A percentile compares a stretch with the other conserved stretches of the same genome.
Conservation (phyloP, 176 grass and related monocot genomes). For the Oryza nivara region DNA sequence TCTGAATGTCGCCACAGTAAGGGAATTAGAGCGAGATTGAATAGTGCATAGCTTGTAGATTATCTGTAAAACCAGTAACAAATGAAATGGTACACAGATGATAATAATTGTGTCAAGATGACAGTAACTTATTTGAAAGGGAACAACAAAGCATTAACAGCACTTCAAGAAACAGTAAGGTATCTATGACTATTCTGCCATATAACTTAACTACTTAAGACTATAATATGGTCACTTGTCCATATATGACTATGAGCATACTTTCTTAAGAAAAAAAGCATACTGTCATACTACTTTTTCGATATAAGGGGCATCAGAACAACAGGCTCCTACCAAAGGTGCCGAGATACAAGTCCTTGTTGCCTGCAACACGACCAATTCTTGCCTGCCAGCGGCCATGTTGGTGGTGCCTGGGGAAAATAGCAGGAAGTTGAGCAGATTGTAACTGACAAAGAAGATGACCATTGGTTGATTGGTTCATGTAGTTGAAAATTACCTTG, state of each 20-base stretch:
- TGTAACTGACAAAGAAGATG: conserved; percentile 3
- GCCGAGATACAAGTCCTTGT: conserved; percentile 97
- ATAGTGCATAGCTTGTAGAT: too few species aligned
- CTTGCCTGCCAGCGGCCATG: conserved; percentile 97
- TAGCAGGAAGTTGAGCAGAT: conserved; percentile 15
- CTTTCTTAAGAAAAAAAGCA: background rate
- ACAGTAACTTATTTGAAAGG: too few species aligned
- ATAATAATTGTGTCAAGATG: too few species aligned
- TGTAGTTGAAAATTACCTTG: conserved; percentile 56
- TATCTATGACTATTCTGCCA: too few species aligned
- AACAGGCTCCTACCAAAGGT: conserved; percentile 69
- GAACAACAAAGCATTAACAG: too few species aligned
- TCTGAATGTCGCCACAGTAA: background rate
- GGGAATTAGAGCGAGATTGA: background rate
- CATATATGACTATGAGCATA: background rate
- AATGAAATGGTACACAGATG: background rate
- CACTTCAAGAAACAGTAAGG: too few species aligned
- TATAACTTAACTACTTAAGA: too few species aligned
- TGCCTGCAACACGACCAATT: conserved; percentile 93
- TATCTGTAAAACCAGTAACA: background rate
- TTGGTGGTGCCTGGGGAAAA: conserved; percentile 81
- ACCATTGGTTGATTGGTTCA: conserved; percentile 19
- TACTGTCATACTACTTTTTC: background rate
- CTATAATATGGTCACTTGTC: background rate
- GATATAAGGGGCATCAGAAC: background rate